Evolutionary conservation across 1,284 basidiomycete species (phyloP), one percentile per base, ranked within the genome.

Genomic region (Microbotryum lychnidis-dioicae): DNA sequence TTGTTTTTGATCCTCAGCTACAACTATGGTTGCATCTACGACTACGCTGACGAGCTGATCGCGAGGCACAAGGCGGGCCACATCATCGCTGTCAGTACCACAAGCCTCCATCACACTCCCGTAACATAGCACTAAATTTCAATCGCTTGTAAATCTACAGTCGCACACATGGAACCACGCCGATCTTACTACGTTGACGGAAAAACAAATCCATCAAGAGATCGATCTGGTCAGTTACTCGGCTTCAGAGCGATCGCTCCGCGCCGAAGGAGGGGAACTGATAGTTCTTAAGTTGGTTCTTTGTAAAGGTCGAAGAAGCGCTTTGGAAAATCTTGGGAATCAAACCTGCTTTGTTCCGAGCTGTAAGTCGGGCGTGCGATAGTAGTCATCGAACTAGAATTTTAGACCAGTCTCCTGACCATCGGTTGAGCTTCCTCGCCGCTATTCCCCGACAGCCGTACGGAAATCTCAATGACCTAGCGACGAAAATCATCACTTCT

Each of bases 321-420:
- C 52, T 74, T 7, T 55, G 58, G 50, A 73, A 72, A 67, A 74
- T 74, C 52, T 51, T 74, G 27, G 73, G 73, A 14, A 49, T 71
- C 49, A 68, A 70, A 42, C 73, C 73, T 16, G 57, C 62, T 6
- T 64, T 61, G 47, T 73, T 73, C 67, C 64, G 70, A 31, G 62
- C 66, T 23, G 37, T 42, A 42, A 42, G 37, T 42, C 37, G 31
- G 31, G 8, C 31, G 9, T 31, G 31, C 31, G 2, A 31, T 31
- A 31, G 31, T 7, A 10, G 8, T 9, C 31, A 31, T 31, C 9
- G 2, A 31, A 31, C 31, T 31, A 27, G 8, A 31, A 8, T 31
- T 2, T 10, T 31, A 31, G 31, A 31, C 31, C 31, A 31, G 8
- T 8, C 31, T 31, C 10, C 31, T 31, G 31, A 31, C 8, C 31